Evolutionary conservation across 495 filamentous ascomycete species (phyloP).

Genomic region (Bacidia gigantensis): DNA sequence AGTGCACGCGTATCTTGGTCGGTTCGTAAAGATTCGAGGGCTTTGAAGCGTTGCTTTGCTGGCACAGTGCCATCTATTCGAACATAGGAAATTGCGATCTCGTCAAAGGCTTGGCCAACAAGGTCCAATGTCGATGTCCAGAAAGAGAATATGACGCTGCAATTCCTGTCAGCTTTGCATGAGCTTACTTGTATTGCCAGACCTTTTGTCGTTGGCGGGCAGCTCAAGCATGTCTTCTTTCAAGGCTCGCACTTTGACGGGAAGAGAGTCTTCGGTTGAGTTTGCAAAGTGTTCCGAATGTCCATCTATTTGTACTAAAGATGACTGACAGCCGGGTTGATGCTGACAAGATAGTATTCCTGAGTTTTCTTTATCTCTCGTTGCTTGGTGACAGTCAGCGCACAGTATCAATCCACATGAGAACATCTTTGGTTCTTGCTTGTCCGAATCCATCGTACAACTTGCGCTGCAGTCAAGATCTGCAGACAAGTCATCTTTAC

Average conservation of each 20-base stretch:
- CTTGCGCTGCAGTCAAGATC: not conserved
- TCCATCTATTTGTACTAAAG: slow-evolving; percentile 45
- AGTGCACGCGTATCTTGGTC: slow-evolving; percentile 23
- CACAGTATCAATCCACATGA: slow-evolving; percentile 8
- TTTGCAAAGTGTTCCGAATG: slow-evolving; percentile 40
- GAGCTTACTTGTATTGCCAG: slow-evolving; percentile 29
- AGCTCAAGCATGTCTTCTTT: slow-evolving; percentile 65
- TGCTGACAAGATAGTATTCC: slow-evolving; percentile 4
- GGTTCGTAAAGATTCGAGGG: slow-evolving; percentile 22
- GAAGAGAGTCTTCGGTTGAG: slow-evolving; percentile 43
- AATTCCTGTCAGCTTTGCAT: not conserved
- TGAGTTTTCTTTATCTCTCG: not conserved
- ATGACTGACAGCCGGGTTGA: slow-evolving; percentile 11
- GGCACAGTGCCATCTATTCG: slow-evolving; percentile 34
- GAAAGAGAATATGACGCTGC: slow-evolving; percentile 32
- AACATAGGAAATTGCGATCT: slow-evolving; percentile 19
- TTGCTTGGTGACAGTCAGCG: not conserved
- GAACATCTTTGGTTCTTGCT: not conserved
- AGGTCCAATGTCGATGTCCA: slow-evolving; percentile 34
- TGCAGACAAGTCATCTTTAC: slow-evolving; percentile 2
- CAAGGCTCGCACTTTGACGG: slow-evolving; percentile 64
- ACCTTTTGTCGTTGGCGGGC: slow-evolving; percentile 46
- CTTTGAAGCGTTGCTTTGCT: slow-evolving; percentile 22
- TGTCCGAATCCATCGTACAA: not conserved
- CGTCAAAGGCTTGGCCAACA: slow-evolving; percentile 23